Conservation (phyloP, 441 rosid species). For the Syzygium malaccense region DNA sequence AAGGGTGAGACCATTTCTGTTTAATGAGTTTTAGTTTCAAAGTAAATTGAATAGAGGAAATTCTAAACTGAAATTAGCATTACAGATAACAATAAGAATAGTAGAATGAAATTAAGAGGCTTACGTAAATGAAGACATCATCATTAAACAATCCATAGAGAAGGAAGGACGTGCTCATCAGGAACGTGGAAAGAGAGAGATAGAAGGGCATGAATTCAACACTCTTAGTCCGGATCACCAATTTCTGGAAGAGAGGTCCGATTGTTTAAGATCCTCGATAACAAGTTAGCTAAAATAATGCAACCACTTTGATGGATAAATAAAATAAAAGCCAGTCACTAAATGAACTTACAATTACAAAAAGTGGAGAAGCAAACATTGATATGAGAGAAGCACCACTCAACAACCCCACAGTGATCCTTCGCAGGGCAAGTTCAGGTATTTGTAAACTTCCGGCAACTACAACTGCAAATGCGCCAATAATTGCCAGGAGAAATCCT, state of each 20-base stretch:
- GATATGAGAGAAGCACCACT: conserved; percentile 61
- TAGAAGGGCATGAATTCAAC: conserved; percentile 88
- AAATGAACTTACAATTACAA: conserved; percentile 7
- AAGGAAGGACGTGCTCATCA: conserved; percentile 71
- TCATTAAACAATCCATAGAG: conserved; percentile 56
- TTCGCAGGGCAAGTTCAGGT: conserved; percentile 14
- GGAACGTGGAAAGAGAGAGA: conserved; percentile 76
- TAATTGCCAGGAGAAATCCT: conserved; percentile 40
- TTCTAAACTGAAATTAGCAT: not conserved
- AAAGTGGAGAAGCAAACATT: conserved; percentile 77
- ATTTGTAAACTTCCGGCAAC: conserved; percentile 53
- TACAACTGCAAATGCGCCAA: conserved; percentile 28
- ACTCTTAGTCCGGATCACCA: conserved; percentile 71
- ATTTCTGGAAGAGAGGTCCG: conserved; percentile 27
- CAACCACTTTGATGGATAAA: not conserved
- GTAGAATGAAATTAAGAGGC: conserved; percentile 9
- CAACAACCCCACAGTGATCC: conserved; percentile 44
- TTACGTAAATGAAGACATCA: conserved; percentile 59
- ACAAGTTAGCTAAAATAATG: not conserved
- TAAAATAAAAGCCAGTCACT: not conserved
- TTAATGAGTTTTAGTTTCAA: not conserved
- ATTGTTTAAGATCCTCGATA: not conserved
- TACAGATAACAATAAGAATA: not conserved
- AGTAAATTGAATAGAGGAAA: not conserved
- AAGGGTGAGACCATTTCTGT: not conserved